Base-by-base conservation (phyloP, 345 rosid genomes). In the Aegle marmelos region DNA sequence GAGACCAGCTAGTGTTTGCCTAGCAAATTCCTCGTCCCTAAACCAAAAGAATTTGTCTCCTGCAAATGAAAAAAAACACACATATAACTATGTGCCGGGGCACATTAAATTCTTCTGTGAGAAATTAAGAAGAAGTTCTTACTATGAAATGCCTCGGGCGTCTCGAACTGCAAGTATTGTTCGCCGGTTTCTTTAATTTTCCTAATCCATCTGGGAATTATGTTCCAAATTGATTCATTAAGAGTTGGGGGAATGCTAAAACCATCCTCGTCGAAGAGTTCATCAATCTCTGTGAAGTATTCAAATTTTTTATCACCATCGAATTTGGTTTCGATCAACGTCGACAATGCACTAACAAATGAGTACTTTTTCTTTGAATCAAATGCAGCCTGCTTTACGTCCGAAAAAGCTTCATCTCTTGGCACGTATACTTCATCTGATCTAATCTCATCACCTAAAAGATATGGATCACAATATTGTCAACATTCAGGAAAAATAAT, bases 1-100 rank as follows among this genome's bases (percentile, higher is more conserved):
- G 37, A 94, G 87, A 59, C 98, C 97, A 31, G 97, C 90, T 58
- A 94, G 96, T 34, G 90, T 86, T 77, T 94, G 94, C 5, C 97
- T 88, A 58, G 86, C 88, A n/a, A 92, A 94, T 70, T 94, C 97
- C 7, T 92, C 96, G 54, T 94, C 97, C 65, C 87, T 81, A 6
- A 89, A 61, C 98, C 98, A 94, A 79, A 93, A 89, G 70, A 90
- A 91, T 65, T 77, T 88, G 78, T 90, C 92, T 80, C 90, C 97
- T 94, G 82, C 67, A 81, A 57, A 22, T 16, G 56, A n/a, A n/a
- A 17, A 4, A 50, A 50, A 50, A 50, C 22, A 50, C 56, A 5
- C 56, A 2, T 10, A 50, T 50, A 16, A 50, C 22, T 50, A 16
- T 16, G 21, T 16, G 56, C 7, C 17, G 7, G 11, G 50, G 50